Evolutionary conservation across 1,284 basidiomycete species (phyloP).

Genomic region (Afroboletus lepidellus): DNA sequence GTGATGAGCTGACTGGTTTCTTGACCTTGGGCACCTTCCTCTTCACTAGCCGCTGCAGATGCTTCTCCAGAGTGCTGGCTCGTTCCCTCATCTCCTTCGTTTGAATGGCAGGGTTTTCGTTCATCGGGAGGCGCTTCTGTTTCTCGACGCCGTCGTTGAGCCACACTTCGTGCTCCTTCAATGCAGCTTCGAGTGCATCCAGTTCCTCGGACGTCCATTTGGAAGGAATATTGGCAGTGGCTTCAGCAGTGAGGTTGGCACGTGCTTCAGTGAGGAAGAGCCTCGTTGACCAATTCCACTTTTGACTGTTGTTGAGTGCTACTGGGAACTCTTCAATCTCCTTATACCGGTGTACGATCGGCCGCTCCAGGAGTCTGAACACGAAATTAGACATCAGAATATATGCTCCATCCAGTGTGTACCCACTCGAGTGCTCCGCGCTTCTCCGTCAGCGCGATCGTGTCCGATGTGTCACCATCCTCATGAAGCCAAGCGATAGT

Average conservation of each 20-base stretch:
- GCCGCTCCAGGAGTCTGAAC: slow-evolving; percentile 71
- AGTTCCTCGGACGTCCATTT: slow-evolving; percentile 85
- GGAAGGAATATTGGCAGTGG: slow-evolving; percentile 55
- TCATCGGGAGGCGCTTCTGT: slow-evolving; percentile 69
- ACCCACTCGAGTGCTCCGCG: slow-evolving; percentile 79
- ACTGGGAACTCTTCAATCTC: slow-evolving; percentile 79
- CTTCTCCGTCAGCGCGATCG: slow-evolving; percentile 69
- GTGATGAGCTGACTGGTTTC: slow-evolving; percentile 32
- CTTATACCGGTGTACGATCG: slow-evolving; percentile 82
- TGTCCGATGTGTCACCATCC: slow-evolving; percentile 82
- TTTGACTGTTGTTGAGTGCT: slow-evolving; percentile 74
- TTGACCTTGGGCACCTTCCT: slow-evolving; percentile 62
- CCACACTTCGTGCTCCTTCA: slow-evolving; percentile 81
- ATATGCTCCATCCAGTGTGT: background rate
- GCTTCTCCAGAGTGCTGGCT: slow-evolving; percentile 75
- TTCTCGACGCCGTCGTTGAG: slow-evolving; percentile 74
- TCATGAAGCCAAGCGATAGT: slow-evolving; percentile 84
- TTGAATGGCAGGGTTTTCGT: slow-evolving; percentile 81
- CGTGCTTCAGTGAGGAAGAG: slow-evolving; percentile 81
- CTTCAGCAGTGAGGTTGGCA: slow-evolving; percentile 65
- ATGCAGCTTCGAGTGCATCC: slow-evolving; percentile 65
- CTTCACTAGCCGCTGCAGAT: slow-evolving; percentile 65
- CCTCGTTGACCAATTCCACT: slow-evolving; percentile 78
- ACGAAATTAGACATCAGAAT: slow-evolving; percentile 7
- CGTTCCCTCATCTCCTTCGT: slow-evolving; percentile 80